Base-by-base conservation (phyloP, 257 asterid species). In the Mentha longifolia region DNA sequence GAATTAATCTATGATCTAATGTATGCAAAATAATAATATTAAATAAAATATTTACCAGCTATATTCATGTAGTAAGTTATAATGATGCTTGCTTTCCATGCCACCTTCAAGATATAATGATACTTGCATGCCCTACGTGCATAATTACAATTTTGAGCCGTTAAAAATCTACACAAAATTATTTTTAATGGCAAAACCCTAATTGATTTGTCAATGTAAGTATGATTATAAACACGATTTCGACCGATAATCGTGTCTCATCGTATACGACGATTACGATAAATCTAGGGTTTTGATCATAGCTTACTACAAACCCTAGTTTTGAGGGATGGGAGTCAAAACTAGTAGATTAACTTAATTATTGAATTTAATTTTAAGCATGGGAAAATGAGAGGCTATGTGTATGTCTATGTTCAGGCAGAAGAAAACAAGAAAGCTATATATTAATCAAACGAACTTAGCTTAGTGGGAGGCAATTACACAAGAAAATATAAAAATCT, bases 51-150 rank as follows among this genome's bases (percentile, higher is more conserved):
- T 25, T 49, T 61, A 62, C 58, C 35, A 42, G 28, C 51, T 78
- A 69, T 33, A 25, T 63, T 74, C 68, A 17, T 49, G 30, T 68
- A 72, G 73, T 33, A 67, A 61, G 41, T 52, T 49, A 55, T 5
- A 56, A 80, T 58, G 74, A 78, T 82, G 76, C 65, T 78, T 72
- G 74, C 81, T 70, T 68, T 73, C 68, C 49, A 56, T 61, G 63
- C 80, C 76, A 78, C 80, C 74, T 80, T 70, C 72, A 52, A 62
- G 37, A 70, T 42, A 68, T 12, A 62, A 72, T 78, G 65, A 75
- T 78, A 54, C 3, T 22, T 39, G 31, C 76, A 30, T 78, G 83
- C 9, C 78, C 78, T 73, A 82, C 83, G 12, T 49, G 19, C 64
- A 76, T 80, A 64, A 76, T 74, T 79, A 59, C 83, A 33, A 41